Evolutionary conservation across 345 rosid species (phyloP), one percentile per base, ranked within the genome.

Genomic region (Euphorbia peplus): DNA sequence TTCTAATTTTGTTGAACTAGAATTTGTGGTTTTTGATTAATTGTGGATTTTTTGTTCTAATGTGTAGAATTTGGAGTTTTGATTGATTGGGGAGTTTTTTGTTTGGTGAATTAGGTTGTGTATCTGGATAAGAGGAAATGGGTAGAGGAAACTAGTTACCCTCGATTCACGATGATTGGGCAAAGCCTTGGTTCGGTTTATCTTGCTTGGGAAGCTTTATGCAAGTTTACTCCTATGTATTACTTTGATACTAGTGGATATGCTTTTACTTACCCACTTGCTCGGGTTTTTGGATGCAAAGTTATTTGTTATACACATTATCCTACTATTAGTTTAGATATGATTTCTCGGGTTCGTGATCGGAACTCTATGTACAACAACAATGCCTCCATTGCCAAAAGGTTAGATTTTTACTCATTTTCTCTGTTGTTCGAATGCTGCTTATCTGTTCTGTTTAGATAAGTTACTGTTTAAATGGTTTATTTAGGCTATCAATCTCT

Each of bases 231-330:
- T 30, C 99, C 97, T 63, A 57, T 67, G 28, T 80, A 81, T 71
- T 89, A 78, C 72, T 79, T 91, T 37, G 99, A 95, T 74, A 95
- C 97, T 0, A 81, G 93, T 57, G 99, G 99, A 32, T 91, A 91
- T 63, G 99, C 99, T 69, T 91, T 95, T 62, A 88, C 97, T 0
- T 95, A 95, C 75, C 97, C 96, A 30, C 76, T 95, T 69, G 97
- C 97, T 10, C 79, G 96, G 60, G n/a, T 91, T 65, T 91, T 91
- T 80, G 97, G 99, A 22, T 91, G 99, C 81, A 88, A 85, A 81
- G 96, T 95, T 78, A 78, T 91, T 68, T 95, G 97, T 73, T 91
- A 91, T 57, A 89, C 95, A 6, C 99, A 91, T 83, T 95, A 95
- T 59, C 99, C 97, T 76, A 91, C 97, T 4, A 91, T 95, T 64